Conservation (phyloP, 129 eudicot genomes). For the Scalesia atractyloides region DNA sequence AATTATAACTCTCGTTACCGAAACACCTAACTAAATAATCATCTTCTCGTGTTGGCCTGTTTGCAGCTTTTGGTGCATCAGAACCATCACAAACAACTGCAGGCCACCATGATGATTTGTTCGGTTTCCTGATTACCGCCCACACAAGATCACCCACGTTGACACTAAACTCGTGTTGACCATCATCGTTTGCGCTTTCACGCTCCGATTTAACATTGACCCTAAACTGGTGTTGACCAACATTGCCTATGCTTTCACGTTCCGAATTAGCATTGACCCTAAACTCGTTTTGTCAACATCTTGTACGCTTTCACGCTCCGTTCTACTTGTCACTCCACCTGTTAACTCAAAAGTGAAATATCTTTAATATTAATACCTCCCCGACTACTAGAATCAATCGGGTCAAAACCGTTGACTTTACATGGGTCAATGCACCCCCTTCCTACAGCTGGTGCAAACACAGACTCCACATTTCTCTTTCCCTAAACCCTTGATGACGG, state of each 20-base stretch:
- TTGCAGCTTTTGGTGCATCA: conserved; percentile 27
- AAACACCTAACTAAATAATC: conserved; percentile 42
- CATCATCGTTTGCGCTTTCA: conserved; percentile 28
- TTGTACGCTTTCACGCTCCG: neutral
- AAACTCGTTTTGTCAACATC: neutral
- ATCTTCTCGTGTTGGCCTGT: conserved; percentile 14
- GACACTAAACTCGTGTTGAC: conserved; percentile 29
- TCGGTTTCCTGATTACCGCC: conserved; percentile 41
- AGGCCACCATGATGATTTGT: conserved; percentile 46
- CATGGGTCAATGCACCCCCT: conserved; percentile 21
- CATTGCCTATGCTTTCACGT: conserved; percentile 26
- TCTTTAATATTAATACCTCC: conserved; percentile 44
- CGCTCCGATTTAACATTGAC: conserved; percentile 15
- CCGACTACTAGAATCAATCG: conserved; percentile 29
- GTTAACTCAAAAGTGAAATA: conserved; percentile 54
- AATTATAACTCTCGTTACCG: conserved; percentile 41
- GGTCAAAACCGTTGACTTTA: conserved; percentile 15
- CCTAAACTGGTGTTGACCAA: conserved; percentile 22
- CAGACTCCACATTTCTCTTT: conserved; percentile 30
- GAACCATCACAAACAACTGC: conserved; percentile 47
- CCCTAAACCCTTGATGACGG: conserved; percentile 49
- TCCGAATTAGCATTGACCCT: conserved; percentile 2
- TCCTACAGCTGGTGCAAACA: conserved; percentile 17
- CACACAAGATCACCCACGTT: conserved; percentile 58
- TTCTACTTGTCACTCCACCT: conserved; percentile 25